Evolutionary conservation across 2,329 filamentous ascomycete species (phyloP).

Genomic region (Xylariaceae sp.): DNA sequence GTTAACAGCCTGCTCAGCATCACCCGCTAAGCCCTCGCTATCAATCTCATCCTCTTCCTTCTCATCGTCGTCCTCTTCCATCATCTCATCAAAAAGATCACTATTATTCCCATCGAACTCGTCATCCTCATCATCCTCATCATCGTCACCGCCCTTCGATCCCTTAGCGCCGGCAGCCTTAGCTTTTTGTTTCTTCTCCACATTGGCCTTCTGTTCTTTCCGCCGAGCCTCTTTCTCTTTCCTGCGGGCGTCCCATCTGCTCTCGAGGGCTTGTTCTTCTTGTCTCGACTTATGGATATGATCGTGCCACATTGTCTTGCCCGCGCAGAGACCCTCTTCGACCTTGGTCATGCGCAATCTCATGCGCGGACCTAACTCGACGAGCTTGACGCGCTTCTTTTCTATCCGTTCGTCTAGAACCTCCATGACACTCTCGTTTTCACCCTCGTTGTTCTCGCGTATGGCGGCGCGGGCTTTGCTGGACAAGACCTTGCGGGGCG

Average conservation of each 20-base stretch:
- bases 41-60: slow-evolving; percentile 50
- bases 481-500: slow-evolving; percentile 58
- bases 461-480: slow-evolving; percentile 46
- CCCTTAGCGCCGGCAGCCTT: slow-evolving; percentile 43
- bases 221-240: slow-evolving; percentile 79
- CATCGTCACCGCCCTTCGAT: slow-evolving; percentile 32
- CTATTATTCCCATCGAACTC: slow-evolving; percentile 40
- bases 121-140: slow-evolving; percentile 36
- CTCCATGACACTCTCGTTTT: slow-evolving; percentile 39
- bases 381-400: slow-evolving; percentile 82
- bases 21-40: slow-evolving; percentile 48
- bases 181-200: slow-evolving; percentile 75
- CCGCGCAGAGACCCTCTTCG: slow-evolving; percentile 85
- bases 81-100: slow-evolving; percentile 38
- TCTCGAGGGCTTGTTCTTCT: slow-evolving; percentile 75
- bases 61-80: too few species aligned
- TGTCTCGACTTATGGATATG: slow-evolving; percentile 79
- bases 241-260: slow-evolving; percentile 72
- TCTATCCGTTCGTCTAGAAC: slow-evolving; percentile 65
- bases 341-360: slow-evolving; percentile 88
- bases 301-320: slow-evolving; percentile 97
- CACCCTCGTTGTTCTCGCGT: slow-evolving; percentile 41
- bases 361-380: slow-evolving; percentile 90
- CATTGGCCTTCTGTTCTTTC: slow-evolving; percentile 81
- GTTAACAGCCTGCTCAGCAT: slow-evolving; percentile 47